These are phyloP conservation scores for Suhomyces yuchorum DNA, from an alignment of 1,139 yeast species.

Conservation along the genomic window DNA sequence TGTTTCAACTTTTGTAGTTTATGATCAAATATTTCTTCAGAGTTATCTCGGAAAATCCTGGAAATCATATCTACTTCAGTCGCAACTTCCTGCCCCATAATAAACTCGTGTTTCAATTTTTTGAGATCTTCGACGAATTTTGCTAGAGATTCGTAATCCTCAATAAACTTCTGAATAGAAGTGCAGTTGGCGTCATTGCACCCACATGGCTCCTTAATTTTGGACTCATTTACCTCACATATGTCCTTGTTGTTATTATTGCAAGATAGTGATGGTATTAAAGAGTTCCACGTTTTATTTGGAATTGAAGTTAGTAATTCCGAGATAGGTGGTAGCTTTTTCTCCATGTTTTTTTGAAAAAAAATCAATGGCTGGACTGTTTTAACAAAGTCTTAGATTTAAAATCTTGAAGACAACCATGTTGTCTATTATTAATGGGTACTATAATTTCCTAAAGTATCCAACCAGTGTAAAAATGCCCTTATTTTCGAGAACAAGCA, in stretches of 20 bases:
- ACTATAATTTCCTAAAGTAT: not conserved
- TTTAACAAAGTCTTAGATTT: not conserved
- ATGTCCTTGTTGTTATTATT: no score
- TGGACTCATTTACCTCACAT: not conserved
- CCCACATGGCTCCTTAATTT: no score
- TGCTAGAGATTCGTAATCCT: constrained; percentile 1
- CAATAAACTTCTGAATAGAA: not conserved
- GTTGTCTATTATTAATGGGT: not conserved
- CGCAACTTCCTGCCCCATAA: not conserved
- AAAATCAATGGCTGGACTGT: no score
- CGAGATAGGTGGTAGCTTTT: not conserved
- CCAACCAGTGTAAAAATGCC: not conserved
- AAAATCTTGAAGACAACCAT: not conserved
- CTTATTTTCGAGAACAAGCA: not conserved
- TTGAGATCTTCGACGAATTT: not conserved
- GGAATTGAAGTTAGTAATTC: not conserved
- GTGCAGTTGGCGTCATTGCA: not conserved
- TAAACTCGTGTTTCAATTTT: not conserved
- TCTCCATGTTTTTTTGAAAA: not conserved
- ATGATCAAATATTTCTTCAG: not conserved
- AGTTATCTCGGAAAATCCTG: not conserved
- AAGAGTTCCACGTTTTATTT: not conserved
- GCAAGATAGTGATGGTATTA: not conserved
- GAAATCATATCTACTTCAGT: not conserved
- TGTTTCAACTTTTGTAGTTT: not conserved